Base-by-base conservation (phyloP, 257 asterid species). In the Linderniella brevidens region DNA sequence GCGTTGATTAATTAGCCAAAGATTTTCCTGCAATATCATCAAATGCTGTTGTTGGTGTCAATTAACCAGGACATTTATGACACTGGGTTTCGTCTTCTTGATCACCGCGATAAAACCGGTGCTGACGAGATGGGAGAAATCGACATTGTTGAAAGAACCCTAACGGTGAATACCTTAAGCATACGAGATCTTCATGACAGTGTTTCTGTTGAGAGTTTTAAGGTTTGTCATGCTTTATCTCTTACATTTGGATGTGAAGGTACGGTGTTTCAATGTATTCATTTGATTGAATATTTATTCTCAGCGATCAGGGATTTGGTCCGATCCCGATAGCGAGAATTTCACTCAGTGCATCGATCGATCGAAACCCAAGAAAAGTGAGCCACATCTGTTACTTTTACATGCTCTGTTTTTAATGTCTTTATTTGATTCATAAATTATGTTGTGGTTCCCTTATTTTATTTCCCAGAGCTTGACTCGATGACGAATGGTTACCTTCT, bases 251-350 rank as follows among this genome's bases (percentile, higher is more conserved):
- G 6, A 25, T 25, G 32, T 25, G 32, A 25, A 25, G 32, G 6
- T 25, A 25, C 32, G 6, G 6, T 25, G 32, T 25, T 25, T 25
- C 6, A 3, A 25, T 25, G 1, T 13, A 18, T 44, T 1, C 17
- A 9, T 13, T 44, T 13, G 10, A 13, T 44, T 44, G 15, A 52
- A 43, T 48, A 60, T 45, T n/a, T 19, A 47, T 58, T 65, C 60
- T 56, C 92, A 85, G 96, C 64, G 68, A 71, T 73, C 75, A 48
- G 94, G 68, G 70, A 75, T 79, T 63, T 90, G 99, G 99, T 65
- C 85, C 63, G 68, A 69, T 54, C 99, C 99, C 35, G 59, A 80
- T 39, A 80, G 85, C 46, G 92, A 71, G 65, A 84, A 88, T 68
- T 84, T 74, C 67, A 73, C 76, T 46, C 90, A 66, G 52, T 88